Base-by-base conservation (phyloP, 228 moss, liverwort and hornwort genomes). In the Sphagnum fallax region DNA sequence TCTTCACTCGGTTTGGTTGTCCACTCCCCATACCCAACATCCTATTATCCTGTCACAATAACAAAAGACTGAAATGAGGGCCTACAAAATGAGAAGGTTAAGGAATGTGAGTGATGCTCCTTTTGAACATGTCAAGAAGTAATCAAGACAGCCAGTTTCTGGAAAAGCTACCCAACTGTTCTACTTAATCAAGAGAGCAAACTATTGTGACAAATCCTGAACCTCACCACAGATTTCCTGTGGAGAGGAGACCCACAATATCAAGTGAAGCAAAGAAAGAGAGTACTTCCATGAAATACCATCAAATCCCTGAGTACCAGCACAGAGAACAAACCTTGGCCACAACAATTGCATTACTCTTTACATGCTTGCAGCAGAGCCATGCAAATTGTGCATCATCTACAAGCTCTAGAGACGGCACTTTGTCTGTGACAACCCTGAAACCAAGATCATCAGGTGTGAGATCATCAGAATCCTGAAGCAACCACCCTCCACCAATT, bases 11-110 rank as follows among this genome's bases (percentile, higher is more conserved):
- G 72, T 98, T 98, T 0, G 94, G 94, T 77, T 98, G 98, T n/a
- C 98, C 98, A 72, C 98, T 98, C 55, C 92, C 94, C 98, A 98
- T 98, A 6, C 98, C 98, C 77, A 94, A 75, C 98, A 98, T 93
- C 70, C 89, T 87, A 9, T 90, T 89, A 59, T 94, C 86, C 93
- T 95, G 84, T 32, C 72, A 76, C 51, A 6, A 50, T 67, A 32
- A 53, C 52, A 4, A 16, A 32, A 32, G 32, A 32, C 32, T 32
- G 32, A 32, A 32, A 32, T 32, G 32, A 32, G 32, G 32, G 32
- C 32, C 32, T 8, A 47, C 62, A 16, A 7, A 16, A 10, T 47
- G n/a, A 62, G 15, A 16, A 16, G 15, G 32, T 32, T 32, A 32
- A 32, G 32, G 32, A 32, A 32, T 3, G 32, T 32, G 32, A 32